Conservation (phyloP, 306 rosid species). For the Astragalus membranaceus region DNA sequence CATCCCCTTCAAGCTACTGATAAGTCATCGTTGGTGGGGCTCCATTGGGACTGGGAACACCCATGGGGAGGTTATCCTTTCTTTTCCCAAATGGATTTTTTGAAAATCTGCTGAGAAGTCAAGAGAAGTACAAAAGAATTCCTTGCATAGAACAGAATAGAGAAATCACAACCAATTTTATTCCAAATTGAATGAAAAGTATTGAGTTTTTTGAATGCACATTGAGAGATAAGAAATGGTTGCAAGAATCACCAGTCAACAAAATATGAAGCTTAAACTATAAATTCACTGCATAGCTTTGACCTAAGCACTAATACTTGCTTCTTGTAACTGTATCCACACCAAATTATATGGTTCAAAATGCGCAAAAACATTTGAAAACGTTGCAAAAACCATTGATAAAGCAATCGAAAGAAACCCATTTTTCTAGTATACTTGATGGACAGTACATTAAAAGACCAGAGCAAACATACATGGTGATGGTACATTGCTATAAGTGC, state of each 20-base stretch:
- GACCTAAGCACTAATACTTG: not conserved
- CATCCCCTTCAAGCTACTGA: slow-evolving; percentile 97
- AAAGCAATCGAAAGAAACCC: not conserved
- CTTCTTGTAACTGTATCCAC: not conserved
- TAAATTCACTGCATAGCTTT: not conserved
- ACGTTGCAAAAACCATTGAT: not conserved
- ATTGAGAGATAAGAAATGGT: not conserved
- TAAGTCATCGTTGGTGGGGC: slow-evolving; percentile 65
- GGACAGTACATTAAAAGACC: not conserved
- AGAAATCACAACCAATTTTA: slow-evolving; percentile 5
- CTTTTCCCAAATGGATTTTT: slow-evolving; percentile 97
- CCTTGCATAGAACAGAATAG: not conserved
- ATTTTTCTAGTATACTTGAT: not conserved
- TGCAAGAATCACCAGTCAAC: not conserved
- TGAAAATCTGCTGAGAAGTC: slow-evolving; percentile 63
- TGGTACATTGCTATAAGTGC: not conserved
- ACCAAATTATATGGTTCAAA: not conserved
- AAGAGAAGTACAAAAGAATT: slow-evolving; percentile 40
- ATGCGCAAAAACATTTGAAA: not conserved
- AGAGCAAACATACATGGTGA: not conserved
- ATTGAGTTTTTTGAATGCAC: not conserved
- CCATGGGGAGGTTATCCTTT: slow-evolving; percentile 56
- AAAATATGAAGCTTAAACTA: not conserved
- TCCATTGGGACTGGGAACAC: slow-evolving; percentile 59
- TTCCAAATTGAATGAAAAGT: not conserved